phyloP scores from a whole-genome alignment of 139 green algal genomes.

The Chlorella sorokiniana region DNA sequence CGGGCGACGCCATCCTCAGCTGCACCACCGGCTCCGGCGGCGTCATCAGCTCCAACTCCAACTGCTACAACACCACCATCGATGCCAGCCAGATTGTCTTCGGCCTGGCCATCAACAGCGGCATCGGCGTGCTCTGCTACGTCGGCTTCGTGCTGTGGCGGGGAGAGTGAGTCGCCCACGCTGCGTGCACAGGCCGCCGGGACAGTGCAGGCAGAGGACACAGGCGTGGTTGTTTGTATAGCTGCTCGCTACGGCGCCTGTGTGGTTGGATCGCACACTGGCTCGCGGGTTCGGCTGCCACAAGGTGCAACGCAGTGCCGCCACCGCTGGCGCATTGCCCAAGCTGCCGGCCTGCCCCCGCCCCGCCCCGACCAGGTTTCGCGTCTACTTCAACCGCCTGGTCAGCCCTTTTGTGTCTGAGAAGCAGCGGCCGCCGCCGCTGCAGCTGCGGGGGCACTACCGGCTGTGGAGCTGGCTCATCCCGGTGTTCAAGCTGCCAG shows the following conservation, averaged over 20 bases:
- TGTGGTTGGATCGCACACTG: not conserved
- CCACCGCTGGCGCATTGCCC: too few species aligned
- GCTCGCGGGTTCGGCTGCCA: too few species aligned
- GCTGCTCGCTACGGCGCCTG: too few species aligned
- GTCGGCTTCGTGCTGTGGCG: slow-evolving; percentile 41
- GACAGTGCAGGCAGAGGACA: not conserved
- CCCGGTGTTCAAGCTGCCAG: slow-evolving; percentile 18
- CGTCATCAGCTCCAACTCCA: not conserved
- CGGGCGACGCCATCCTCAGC: not conserved
- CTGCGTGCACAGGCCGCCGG: too few species aligned
- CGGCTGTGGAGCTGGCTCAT: slow-evolving; percentile 45
- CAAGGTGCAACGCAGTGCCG: too few species aligned
- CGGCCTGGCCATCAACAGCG: slow-evolving; percentile 26
- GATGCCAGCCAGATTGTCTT: slow-evolving; percentile 13
- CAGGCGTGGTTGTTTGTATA: not conserved
- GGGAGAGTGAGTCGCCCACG: slow-evolving; percentile 4
- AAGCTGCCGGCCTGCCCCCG: too few species aligned
- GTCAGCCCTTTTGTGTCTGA: not conserved
- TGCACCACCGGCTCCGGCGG: slow-evolving; percentile 10
- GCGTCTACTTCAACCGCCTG: slow-evolving; percentile 31
- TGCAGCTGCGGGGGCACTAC: slow-evolving; percentile 10
- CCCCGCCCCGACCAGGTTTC: not conserved
- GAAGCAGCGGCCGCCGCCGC: slow-evolving; percentile 10
- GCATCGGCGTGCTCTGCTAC: slow-evolving; percentile 31
- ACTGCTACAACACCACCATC: slow-evolving; percentile 6